Evolutionary conservation across 129 eudicot genomes (phyloP), one percentile per base, ranked within the genome.

Genomic region (Flaveria linearis): DNA sequence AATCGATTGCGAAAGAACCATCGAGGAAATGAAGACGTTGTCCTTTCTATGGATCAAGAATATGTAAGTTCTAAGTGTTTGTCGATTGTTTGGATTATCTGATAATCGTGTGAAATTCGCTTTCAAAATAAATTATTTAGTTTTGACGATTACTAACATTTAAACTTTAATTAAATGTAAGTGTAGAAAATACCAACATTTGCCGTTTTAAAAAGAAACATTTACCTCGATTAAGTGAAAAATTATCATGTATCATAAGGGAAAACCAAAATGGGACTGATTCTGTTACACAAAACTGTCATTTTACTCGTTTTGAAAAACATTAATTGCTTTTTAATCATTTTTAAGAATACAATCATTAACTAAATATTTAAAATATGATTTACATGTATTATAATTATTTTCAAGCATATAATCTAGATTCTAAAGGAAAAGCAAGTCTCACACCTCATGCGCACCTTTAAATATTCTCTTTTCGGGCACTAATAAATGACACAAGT

Each of bases 401-500:
- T 67, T 18, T 71, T 36, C 61, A 49, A 43, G 60, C 39, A 22
- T 13, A 43, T 26, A 79, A 81, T 73, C 36, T 36, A 76, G 87
- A 87, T 92, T 89, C 88, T 78, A 61, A 76, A 4, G 58, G 18
- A n/a, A 9, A 36, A 39, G 22, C 0, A 89, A 85, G 88, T 74
- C 90, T 89, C 91, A 87, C 93, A 82, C 73, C 84, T 82, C 80
- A 78, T 56, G 8, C 0, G 71, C 25, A 58, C 80, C 89, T 89
- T 88, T 64, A 82, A 73, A 90, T 88, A 90, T 92, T 90, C 98
- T 77, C 76, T 78, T 62, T 69, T 60, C 85, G 47, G 69, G 73
- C 85, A 72, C 82, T 81, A 61, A 86, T 82, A 75, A 72, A 81
- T 69, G 81, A 80, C 83, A 84, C 84, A 74, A 73, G 80, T 83